Percentiles rank a stretch among this genome's conserved stretches.
phyloP scores from a whole-genome alignment of 306 rosid genomes.

The Parietaria judaica region DNA sequence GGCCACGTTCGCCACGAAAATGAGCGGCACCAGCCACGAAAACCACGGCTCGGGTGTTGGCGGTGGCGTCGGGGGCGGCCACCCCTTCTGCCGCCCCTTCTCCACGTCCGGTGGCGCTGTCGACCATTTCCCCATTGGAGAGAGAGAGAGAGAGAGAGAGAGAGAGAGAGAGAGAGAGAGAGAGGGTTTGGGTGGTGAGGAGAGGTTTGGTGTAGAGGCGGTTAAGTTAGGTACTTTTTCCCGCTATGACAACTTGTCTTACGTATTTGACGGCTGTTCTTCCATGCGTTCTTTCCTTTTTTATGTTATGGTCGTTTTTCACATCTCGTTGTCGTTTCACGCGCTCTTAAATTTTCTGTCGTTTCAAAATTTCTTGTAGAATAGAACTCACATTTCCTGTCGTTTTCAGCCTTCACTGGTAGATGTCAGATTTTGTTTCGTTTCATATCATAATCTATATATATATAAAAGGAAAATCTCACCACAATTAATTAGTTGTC shows the following conservation, averaged over 20 bases:
- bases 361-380: too few species aligned
- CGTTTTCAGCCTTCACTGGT: too few species aligned
- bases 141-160: constrained; percentile 14
- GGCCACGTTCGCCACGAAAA: constrained; percentile 34
- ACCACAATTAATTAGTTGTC: too few species aligned
- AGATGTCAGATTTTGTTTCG: too few species aligned
- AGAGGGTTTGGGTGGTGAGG: constrained; percentile 25
- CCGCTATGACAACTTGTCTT: constrained; percentile 24
- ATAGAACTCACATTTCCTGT: too few species aligned
- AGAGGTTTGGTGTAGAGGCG: constrained; percentile 18
- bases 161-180: constrained; percentile 16
- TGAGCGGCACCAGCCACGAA: constrained; percentile 64
- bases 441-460: too few species aligned
- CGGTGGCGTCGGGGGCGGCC: constrained; percentile 22
- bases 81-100: constrained; percentile 24
- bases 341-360: too few species aligned
- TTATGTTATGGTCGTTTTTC: too few species aligned
- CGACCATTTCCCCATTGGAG: constrained; percentile 48
- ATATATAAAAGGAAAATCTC: too few species aligned
- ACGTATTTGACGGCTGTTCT: constrained; percentile 8
- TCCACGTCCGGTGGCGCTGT: constrained; percentile 39
- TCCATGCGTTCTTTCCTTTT: neutral
- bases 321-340: too few species aligned
- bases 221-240: constrained; percentile 49
- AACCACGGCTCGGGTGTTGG: constrained; percentile 44